phyloP scores from a whole-genome alignment of 176 grass and related monocot species.

The Oryza officinalis region DNA sequence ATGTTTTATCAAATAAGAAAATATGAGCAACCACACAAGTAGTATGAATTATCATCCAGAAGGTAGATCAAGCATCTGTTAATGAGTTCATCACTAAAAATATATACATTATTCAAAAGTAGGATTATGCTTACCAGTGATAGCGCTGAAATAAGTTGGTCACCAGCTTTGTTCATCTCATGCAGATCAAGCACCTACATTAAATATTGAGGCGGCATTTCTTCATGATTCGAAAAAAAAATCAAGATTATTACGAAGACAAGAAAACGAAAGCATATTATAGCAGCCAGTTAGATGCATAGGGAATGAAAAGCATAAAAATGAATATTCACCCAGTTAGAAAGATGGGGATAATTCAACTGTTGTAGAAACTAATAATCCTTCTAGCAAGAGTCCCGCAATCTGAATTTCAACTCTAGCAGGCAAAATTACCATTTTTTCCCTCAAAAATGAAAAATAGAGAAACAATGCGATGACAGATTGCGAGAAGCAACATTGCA shows the following conservation, averaged over 20 bases:
- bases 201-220: background rate
- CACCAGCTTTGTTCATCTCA: constrained; percentile 69
- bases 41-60: background rate
- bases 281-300: background rate
- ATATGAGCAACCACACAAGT: background rate
- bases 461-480: background rate
- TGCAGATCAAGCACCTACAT: constrained; percentile 75
- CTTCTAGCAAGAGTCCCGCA: background rate
- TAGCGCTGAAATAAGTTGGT: constrained; percentile 67
- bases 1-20: background rate
- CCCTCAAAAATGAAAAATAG: background rate
- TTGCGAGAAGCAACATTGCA: background rate
- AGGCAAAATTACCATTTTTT: background rate
- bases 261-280: background rate
- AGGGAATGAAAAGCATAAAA: background rate
- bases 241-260: background rate
- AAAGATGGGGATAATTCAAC: background rate
- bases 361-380: too few relatives aligned
- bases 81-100: background rate
- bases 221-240: background rate
- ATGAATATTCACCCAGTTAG: background rate
- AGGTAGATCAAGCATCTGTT: background rate
- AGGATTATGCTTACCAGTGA: constrained; percentile 48
- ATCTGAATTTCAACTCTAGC: background rate
- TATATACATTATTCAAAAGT: background rate